phyloP scores from a whole-genome alignment of 139 green algal species.

The Chlamydomonas sphaeroides region DNA sequence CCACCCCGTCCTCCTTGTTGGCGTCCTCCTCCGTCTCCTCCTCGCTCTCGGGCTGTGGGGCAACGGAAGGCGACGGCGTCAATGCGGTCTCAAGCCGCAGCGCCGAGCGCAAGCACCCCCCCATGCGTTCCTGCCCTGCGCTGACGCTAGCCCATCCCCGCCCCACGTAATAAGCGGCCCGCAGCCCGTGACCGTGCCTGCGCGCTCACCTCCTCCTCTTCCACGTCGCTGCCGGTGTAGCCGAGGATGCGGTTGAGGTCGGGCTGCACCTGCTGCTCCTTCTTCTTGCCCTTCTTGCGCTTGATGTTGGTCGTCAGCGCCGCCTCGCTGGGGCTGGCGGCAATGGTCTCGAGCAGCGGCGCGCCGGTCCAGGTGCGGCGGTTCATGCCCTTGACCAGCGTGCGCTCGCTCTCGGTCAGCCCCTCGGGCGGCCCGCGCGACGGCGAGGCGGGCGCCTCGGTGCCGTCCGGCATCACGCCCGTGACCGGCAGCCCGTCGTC shows the following conservation, averaged over 20 bases:
- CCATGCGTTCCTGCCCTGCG: too few species aligned
- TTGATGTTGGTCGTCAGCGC: conserved; percentile 55
- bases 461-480: background rate
- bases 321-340: conserved; percentile 30
- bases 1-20: conserved; percentile 60
- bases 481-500: conserved; percentile 23
- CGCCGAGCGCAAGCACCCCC: too few species aligned
- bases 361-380: conserved; percentile 71
- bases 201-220: conserved; percentile 53
- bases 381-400: conserved; percentile 72
- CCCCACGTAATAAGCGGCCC: too few species aligned
- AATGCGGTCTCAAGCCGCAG: background rate
- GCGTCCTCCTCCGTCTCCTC: conserved; percentile 56
- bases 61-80: background rate
- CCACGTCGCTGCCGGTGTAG: conserved; percentile 61
- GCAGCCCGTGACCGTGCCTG: too few species aligned
- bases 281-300: conserved; percentile 80
- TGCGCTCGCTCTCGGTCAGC: conserved; percentile 62
- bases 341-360: conserved; percentile 68
- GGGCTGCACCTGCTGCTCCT: conserved; percentile 55
- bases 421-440: background rate
- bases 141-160: too few species aligned
- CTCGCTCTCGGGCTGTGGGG: conserved; percentile 36
- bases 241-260: conserved; percentile 75
- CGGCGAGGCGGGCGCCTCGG: background rate